Percentiles rank a stretch among this genome's conserved stretches.
phyloP scores from a whole-genome alignment of 345 rosid genomes.

The Eucalyptus tenuipes region DNA sequence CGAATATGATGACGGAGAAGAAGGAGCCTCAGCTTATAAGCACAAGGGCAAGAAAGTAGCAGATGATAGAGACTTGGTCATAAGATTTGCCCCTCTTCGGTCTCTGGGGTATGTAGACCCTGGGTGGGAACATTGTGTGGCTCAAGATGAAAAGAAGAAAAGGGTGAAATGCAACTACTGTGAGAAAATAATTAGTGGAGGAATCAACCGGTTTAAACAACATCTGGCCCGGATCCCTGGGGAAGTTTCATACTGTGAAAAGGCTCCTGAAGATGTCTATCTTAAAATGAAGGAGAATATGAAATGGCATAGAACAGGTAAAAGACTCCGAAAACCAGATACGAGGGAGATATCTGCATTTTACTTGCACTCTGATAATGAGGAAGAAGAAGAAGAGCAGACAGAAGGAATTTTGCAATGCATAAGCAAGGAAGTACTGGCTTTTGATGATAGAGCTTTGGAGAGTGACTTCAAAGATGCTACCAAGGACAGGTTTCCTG shows the following conservation, averaged over 20 bases:
- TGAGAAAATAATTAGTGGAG: slow-evolving; percentile 38
- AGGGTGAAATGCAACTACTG: slow-evolving; percentile 40
- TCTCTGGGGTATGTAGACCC: slow-evolving; percentile 37
- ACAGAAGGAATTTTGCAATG: slow-evolving; percentile 5
- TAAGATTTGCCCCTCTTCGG: slow-evolving; percentile 18
- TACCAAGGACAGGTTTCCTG: neutral
- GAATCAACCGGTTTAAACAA: slow-evolving; percentile 39
- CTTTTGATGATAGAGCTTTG: slow-evolving; percentile 2
- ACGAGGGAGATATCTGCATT: slow-evolving; percentile 9
- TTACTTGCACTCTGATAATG: slow-evolving; percentile 12
- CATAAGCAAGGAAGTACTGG: neutral
- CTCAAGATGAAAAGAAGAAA: slow-evolving; percentile 35
- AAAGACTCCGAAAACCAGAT: slow-evolving; percentile 10
- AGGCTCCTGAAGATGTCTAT: slow-evolving; percentile 34
- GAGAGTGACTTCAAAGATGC: slow-evolving; percentile 5
- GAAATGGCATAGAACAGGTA: slow-evolving; percentile 39
- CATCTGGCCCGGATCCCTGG: slow-evolving; percentile 43
- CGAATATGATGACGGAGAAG: slow-evolving; percentile 3
- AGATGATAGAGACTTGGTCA: slow-evolving; percentile 1
- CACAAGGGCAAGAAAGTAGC: slow-evolving; percentile 13
- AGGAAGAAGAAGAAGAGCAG: slow-evolving; percentile 17
- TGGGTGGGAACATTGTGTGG: slow-evolving; percentile 39
- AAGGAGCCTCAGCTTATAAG: slow-evolving; percentile 4
- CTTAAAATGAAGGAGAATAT: slow-evolving; percentile 32
- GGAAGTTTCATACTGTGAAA: slow-evolving; percentile 33